A percentile compares a stretch with the other conserved stretches of the same genome.
Evolutionary conservation across 257 asterid genomes (phyloP).

Genomic region (Parsonsia alboflavescens): DNA sequence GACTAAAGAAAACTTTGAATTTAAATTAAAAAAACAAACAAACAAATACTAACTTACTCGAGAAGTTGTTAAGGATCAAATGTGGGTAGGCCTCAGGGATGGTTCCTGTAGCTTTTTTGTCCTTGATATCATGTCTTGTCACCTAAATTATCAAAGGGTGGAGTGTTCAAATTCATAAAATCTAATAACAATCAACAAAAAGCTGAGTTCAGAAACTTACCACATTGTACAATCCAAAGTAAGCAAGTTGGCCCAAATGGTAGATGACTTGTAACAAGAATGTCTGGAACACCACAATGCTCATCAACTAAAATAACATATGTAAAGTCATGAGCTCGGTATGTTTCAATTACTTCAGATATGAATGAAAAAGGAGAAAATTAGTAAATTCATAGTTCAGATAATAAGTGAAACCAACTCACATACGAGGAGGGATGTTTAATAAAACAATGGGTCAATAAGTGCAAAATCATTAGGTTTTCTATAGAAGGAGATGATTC

Average conservation of each 20-base stretch:
- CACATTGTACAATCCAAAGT: constrained; percentile 91
- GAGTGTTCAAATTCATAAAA: not conserved
- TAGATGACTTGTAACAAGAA: constrained; percentile 75
- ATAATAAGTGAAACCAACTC: not conserved
- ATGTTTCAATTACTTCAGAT: constrained; percentile 83
- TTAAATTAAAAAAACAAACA: not conserved
- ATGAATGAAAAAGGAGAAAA: constrained; percentile 19
- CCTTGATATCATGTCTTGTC: constrained; percentile 91
- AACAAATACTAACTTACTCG: constrained; percentile 45
- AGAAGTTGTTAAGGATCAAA: constrained; percentile 67
- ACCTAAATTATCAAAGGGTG: constrained; percentile 46
- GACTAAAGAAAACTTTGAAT: not conserved
- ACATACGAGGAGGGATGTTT: not conserved
- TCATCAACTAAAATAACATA: constrained; percentile 90
- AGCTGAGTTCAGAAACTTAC: constrained; percentile 37
- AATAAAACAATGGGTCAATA: not conserved
- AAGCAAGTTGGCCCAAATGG: constrained; percentile 97
- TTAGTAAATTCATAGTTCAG: not conserved
- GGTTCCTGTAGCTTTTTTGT: constrained; percentile 72
- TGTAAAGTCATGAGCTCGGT: constrained; percentile 79
- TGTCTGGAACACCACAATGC: constrained; percentile 94
- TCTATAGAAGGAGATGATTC: not conserved
- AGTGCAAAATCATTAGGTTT: not conserved
- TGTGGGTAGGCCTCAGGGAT: constrained; percentile 95
- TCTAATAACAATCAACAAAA: not conserved